Evolutionary conservation across 768 basidiomycete species (phyloP), one percentile per base, ranked within the genome.

Genomic region (Chalciporus chontae): DNA sequence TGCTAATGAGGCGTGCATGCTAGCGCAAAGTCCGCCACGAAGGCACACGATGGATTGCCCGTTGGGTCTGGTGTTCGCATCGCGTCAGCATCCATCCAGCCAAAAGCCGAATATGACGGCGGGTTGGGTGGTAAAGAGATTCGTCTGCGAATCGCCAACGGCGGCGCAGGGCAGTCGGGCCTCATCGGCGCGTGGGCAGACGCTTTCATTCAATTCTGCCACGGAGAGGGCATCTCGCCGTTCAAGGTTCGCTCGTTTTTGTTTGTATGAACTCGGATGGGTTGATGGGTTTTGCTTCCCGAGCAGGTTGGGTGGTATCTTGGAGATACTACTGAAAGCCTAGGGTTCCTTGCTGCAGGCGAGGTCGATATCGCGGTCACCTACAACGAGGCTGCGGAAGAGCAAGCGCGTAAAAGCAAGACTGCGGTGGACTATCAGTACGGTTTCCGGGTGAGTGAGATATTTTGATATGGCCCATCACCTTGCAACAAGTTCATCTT

Each of bases 261-360:
- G 39, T 64, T 27, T 57, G 52, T 3, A n/a, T 10, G 10, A 31
- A 31, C 36, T 23, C 36, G 24, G 8, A 13, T 17, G 6, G 8
- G 40, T 47, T 18, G 43, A 40, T 26, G 46, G 9, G 18, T 13
- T 27, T 14, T 26, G 1, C 26, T 26, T 26, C 26, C 3, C 10
- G 17, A 39, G 11, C 47, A 81, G 79, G 71, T 81, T 19, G 79
- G 68, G 8, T 81, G 80, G 80, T 77, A 77, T 58, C 64, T 80
- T 21, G 78, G 77, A 5, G 80, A 81, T 54, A 80, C 78, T 6
- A 81, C 79, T 0, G 69, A 79, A 45, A 78, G 75, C 50, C 64
- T 81, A 1, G 64, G 62, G 0, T 70, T 67, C 40, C 64, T 81
- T 13, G 67, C 69, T 0, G 62, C 67, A 3, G 75, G 75, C 13